Evolutionary conservation across 345 rosid species (phyloP).

Genomic region (Sapria himalayana): DNA sequence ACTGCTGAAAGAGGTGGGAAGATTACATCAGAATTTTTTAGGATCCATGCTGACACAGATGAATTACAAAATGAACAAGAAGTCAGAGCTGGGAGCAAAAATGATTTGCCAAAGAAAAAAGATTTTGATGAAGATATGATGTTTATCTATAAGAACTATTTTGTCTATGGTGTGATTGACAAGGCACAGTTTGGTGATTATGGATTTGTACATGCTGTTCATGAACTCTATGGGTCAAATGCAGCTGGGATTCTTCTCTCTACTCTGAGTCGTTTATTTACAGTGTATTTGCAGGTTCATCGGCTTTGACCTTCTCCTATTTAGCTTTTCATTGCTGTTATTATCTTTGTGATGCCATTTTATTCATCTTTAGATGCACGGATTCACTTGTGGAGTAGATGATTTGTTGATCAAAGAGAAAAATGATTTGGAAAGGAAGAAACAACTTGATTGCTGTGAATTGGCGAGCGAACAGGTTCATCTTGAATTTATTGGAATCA

Average conservation of each 20-base stretch:
- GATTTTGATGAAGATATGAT: slow-evolving; percentile 52
- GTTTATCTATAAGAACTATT: slow-evolving; percentile 36
- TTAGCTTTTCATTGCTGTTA: too few species aligned
- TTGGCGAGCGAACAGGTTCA: slow-evolving; percentile 50
- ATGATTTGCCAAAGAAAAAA: too few species aligned
- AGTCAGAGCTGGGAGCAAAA: too few species aligned
- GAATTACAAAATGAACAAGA: not conserved
- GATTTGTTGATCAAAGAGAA: slow-evolving; percentile 60
- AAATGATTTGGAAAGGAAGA: slow-evolving; percentile 45
- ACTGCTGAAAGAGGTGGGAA: slow-evolving; percentile 61
- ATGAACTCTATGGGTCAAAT: slow-evolving; percentile 78
- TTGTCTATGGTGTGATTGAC: slow-evolving; percentile 85
- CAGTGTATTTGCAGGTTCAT: slow-evolving; percentile 69
- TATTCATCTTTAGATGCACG: slow-evolving; percentile 91
- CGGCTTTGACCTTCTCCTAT: too few species aligned
- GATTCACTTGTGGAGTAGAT: slow-evolving; percentile 95
- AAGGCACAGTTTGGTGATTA: slow-evolving; percentile 95
- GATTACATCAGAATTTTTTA: slow-evolving; percentile 59
- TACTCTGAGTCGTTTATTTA: slow-evolving; percentile 71
- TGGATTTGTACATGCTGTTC: slow-evolving; percentile 87
- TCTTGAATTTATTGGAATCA: slow-evolving; percentile 39
- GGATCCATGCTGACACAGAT: slow-evolving; percentile 16
- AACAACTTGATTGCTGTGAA: slow-evolving; percentile 57
- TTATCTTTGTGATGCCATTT: too few species aligned
- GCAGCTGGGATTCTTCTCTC: slow-evolving; percentile 81